Percentiles rank a stretch among this genome's conserved stretches.
Conservation (phyloP, 345 rosid genomes). For the Brassica rapa region DNA sequence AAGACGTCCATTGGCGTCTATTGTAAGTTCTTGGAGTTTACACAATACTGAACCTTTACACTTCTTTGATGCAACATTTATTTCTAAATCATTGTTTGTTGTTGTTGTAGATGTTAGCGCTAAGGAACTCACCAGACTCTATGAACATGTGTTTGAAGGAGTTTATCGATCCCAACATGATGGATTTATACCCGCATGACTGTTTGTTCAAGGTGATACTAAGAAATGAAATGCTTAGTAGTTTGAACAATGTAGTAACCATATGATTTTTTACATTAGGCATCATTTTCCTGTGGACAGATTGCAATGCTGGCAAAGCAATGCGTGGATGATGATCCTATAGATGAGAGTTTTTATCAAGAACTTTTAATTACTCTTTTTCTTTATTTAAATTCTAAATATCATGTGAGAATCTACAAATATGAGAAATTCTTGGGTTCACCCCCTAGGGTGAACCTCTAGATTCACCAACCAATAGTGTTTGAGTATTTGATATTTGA, state of each 20-base stretch:
- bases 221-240: not conserved
- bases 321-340: slow-evolving; percentile 87
- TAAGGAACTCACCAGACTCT: slow-evolving; percentile 70
- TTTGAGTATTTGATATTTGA: too few relatives aligned
- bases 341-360: too few relatives aligned
- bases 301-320: slow-evolving; percentile 89
- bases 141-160: slow-evolving; percentile 73
- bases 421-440: too few relatives aligned
- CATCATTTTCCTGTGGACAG: slow-evolving; percentile 38
- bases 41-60: slow-evolving; percentile 2
- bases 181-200: slow-evolving; percentile 88
- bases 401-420: too few relatives aligned
- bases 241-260: not conserved
- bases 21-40: slow-evolving; percentile 55
- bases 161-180: slow-evolving; percentile 69
- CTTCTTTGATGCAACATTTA: slow-evolving; percentile 7
- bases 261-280: not conserved
- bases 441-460: too few relatives aligned
- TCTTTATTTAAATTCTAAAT: too few relatives aligned
- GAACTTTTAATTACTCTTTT: too few relatives aligned
- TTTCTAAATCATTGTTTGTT: not conserved
- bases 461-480: too few relatives aligned
- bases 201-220: slow-evolving; percentile 80
- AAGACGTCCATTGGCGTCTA: slow-evolving; percentile 78
- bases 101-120: slow-evolving; percentile 71